Evolutionary conservation across 2,329 filamentous ascomycete genomes (phyloP).

Genomic region (Colletotrichum theobromicola): DNA sequence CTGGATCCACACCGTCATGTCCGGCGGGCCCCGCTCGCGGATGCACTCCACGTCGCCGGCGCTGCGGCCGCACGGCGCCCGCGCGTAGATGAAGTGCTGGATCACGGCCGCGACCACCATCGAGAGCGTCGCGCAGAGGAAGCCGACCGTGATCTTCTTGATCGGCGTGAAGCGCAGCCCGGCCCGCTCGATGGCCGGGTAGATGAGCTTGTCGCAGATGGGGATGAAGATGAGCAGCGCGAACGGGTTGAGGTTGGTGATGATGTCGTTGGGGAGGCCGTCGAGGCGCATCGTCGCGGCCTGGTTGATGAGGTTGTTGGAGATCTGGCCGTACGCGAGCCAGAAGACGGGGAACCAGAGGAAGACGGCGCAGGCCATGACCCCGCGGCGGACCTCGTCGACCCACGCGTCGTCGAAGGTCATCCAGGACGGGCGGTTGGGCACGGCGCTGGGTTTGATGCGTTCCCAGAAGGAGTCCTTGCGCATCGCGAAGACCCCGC

Average conservation of each 20-base stretch:
- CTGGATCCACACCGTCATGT: conserved; percentile 61
- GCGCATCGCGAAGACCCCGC: conserved; percentile 47
- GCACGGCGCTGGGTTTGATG: conserved; percentile 40
- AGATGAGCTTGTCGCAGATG: conserved; percentile 65
- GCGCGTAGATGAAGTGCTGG: conserved; percentile 56
- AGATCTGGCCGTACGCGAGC: conserved; percentile 18
- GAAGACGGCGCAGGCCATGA: conserved; percentile 60
- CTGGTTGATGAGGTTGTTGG: conserved; percentile 19
- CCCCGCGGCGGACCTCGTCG: conserved; percentile 63
- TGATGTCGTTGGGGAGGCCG: conserved; percentile 16
- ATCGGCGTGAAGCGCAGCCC: conserved; percentile 66
- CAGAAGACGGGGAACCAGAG: conserved; percentile 34
- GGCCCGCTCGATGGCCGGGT: conserved; percentile 59
- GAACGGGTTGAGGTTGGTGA: conserved; percentile 41
- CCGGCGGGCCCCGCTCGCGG: conserved; percentile 31
- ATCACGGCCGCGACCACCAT: conserved; percentile 38
- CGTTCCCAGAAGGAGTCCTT: conserved; percentile 54
- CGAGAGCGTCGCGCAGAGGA: conserved; percentile 30
- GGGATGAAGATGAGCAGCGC: conserved; percentile 77
- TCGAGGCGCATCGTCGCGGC: conserved; percentile 16
- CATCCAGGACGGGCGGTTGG: conserved; percentile 56
- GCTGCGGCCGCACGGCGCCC: conserved; percentile 55
- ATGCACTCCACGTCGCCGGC: conserved; percentile 46
- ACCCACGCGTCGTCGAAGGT: conserved; percentile 71
- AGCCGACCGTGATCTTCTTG: conserved; percentile 60